These are phyloP conservation scores for Crithidia sp. DNA, from an alignment of 208 protist species.

Conservation along the genomic window DNA sequence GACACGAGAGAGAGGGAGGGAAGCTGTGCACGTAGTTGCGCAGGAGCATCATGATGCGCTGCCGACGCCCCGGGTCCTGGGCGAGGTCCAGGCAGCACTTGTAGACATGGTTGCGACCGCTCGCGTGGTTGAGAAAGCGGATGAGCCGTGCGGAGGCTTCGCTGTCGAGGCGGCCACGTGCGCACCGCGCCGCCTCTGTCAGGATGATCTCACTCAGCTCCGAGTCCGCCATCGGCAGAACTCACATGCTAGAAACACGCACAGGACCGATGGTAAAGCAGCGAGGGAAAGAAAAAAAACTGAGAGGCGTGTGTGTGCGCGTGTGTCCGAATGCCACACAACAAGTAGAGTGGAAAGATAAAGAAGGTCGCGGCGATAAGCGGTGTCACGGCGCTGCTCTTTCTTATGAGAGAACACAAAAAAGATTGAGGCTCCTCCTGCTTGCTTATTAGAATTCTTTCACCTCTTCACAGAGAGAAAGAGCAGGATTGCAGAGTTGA, in stretches of 20 bases:
- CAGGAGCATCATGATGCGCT: constrained; percentile 66
- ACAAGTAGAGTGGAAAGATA: no score
- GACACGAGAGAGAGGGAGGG: constrained; percentile 58
- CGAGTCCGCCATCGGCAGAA: constrained; percentile 19
- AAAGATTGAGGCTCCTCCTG: no score
- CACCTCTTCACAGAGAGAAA: not conserved
- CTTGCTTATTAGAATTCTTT: no score
- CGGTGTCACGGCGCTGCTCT: no score
- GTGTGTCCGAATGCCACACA: no score
- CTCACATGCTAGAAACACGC: not conserved
- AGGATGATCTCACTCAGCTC: constrained; percentile 35
- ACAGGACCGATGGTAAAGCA: no score
- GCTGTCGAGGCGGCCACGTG: constrained; percentile 32
- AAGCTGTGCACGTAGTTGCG: constrained; percentile 71
- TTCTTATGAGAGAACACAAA: no score
- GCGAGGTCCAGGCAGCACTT: constrained; percentile 67
- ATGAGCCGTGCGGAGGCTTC: constrained; percentile 34
- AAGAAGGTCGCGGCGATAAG: no score
- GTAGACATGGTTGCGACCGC: constrained; percentile 70
- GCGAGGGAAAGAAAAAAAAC: not conserved
- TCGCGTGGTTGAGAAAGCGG: constrained; percentile 44
- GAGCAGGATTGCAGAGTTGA: not conserved
- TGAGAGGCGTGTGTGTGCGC: not conserved
- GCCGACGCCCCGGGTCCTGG: constrained; percentile 61
- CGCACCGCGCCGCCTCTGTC: constrained; percentile 36